Evolutionary conservation across 2,329 filamentous ascomycete genomes (phyloP).

Genomic region (Colletotrichum falcatum): DNA sequence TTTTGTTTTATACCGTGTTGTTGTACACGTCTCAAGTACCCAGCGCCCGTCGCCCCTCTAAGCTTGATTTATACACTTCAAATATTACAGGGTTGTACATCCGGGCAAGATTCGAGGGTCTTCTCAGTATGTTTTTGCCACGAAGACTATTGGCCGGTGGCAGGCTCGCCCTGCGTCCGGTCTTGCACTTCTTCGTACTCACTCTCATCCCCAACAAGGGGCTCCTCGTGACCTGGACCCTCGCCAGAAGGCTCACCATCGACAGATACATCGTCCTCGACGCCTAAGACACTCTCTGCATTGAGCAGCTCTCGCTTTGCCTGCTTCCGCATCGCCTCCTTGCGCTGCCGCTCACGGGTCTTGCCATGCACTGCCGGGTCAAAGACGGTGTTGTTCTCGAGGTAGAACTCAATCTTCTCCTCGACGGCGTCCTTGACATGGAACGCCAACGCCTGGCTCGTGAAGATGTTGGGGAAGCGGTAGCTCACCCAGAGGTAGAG

Average conservation of each 20-base stretch:
- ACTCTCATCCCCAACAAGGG: constrained; percentile 44
- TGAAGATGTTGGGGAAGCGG: constrained; percentile 85
- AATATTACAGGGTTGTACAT: constrained; percentile 9
- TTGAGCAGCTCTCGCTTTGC: constrained; percentile 45
- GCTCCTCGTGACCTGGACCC: constrained; percentile 50
- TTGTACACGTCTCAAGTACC: neutral
- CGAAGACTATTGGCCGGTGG: neutral
- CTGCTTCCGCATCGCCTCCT: neutral
- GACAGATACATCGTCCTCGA: constrained; percentile 40
- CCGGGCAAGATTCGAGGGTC: neutral
- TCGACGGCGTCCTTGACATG: constrained; percentile 85
- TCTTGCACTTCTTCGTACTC: constrained; percentile 26
- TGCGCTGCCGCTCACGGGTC: constrained; percentile 24
- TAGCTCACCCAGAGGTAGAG: constrained; percentile 95
- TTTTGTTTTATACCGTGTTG: neutral
- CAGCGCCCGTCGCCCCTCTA: neutral
- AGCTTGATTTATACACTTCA: neutral
- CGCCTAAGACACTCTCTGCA: constrained; percentile 48
- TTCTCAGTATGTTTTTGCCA: no score
- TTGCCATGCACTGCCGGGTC: constrained; percentile 46
- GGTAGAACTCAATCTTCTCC: constrained; percentile 74
- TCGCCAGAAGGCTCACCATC: constrained; percentile 38
- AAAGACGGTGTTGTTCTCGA: constrained; percentile 52
- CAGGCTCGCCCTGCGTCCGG: neutral
- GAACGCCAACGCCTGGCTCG: constrained; percentile 78